A percentile compares a stretch with the other conserved stretches of the same genome.
Evolutionary conservation across 2,329 filamentous ascomycete genomes (phyloP).

Genomic region (Cercospora zeina): DNA sequence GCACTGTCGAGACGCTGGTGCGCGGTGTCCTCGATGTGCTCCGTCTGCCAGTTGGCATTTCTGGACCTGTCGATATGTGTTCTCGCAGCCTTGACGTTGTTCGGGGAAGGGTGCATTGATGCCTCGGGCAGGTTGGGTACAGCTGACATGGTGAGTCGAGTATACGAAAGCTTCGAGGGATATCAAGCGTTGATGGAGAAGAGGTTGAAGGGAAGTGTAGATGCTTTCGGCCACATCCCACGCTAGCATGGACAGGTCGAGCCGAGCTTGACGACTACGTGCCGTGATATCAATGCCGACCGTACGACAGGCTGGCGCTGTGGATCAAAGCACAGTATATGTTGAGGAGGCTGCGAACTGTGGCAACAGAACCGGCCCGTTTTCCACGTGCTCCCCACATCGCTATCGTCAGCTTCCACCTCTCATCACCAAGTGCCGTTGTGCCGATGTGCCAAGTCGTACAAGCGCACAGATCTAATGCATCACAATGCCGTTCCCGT

Average conservation of each 20-base stretch:
- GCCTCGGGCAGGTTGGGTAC: constrained; percentile 36
- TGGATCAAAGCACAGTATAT: not conserved
- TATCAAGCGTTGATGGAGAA: too few relatives aligned
- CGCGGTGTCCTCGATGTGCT: constrained; percentile 22
- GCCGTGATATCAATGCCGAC: not conserved
- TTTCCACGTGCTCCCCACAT: not conserved
- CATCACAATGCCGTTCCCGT: not conserved
- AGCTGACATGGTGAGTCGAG: constrained; percentile 38
- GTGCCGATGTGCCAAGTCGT: not conserved
- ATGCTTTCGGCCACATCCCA: not conserved
- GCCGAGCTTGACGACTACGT: not conserved
- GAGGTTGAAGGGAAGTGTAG: not conserved
- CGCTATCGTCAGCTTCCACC: not conserved
- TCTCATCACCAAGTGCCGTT: too few relatives aligned
- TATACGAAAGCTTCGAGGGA: not conserved
- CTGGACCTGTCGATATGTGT: constrained; percentile 29
- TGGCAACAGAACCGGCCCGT: not conserved
- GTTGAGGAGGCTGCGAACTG: not conserved
- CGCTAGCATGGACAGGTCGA: not conserved
- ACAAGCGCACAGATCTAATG: not conserved
- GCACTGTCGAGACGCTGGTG: not conserved
- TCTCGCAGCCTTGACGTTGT: constrained; percentile 26
- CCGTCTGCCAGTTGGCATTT: constrained; percentile 22
- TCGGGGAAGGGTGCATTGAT: constrained; percentile 20
- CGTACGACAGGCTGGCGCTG: not conserved